These are phyloP conservation scores for Trifolium subterraneum DNA, from an alignment of 306 rosid species.

Conservation along the genomic window DNA sequence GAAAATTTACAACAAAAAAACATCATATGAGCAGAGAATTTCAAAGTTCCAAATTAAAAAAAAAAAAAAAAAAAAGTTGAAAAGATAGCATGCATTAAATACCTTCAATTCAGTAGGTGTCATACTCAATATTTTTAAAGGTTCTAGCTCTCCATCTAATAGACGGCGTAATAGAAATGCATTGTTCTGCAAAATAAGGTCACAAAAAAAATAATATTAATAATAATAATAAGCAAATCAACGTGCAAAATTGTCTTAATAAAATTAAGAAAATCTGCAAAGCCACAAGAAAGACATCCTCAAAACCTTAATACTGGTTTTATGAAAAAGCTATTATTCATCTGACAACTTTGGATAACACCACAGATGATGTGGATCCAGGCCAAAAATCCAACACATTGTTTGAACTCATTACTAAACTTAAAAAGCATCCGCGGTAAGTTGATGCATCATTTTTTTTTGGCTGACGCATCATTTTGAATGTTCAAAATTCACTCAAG, in stretches of 20 bases:
- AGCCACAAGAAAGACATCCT: constrained; percentile 12
- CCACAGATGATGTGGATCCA: constrained; percentile 7
- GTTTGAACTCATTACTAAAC: constrained; percentile 7
- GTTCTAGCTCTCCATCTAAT: constrained; percentile 80
- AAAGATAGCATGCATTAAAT: constrained; percentile 23
- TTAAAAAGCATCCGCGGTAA: not conserved
- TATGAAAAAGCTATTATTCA: constrained; percentile 11
- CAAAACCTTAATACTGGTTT: constrained; percentile 24
- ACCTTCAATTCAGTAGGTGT: constrained; percentile 91
- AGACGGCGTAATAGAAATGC: constrained; percentile 68
- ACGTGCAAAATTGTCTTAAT: not conserved
- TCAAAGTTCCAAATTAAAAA: constrained; percentile 14
- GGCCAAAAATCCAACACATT: constrained; percentile 6
- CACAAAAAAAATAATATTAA: constrained; percentile 2
- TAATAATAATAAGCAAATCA: constrained; percentile 31
- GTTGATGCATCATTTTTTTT: not conserved
- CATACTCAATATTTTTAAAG: constrained; percentile 78
- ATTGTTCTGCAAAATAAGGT: constrained; percentile 53
- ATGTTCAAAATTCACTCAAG: constrained; percentile 7
- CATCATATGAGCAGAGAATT: constrained; percentile 15
- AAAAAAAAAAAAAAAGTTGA: not conserved
- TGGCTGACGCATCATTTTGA: not conserved
- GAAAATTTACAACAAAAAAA: constrained; percentile 6
- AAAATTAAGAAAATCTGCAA: constrained; percentile 8
- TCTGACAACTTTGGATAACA: constrained; percentile 14